Percentiles rank a stretch among this genome's conserved stretches.
Evolutionary conservation across 164 flowering plant genomes (phyloP).

Genomic region (Vitis cinerea): DNA sequence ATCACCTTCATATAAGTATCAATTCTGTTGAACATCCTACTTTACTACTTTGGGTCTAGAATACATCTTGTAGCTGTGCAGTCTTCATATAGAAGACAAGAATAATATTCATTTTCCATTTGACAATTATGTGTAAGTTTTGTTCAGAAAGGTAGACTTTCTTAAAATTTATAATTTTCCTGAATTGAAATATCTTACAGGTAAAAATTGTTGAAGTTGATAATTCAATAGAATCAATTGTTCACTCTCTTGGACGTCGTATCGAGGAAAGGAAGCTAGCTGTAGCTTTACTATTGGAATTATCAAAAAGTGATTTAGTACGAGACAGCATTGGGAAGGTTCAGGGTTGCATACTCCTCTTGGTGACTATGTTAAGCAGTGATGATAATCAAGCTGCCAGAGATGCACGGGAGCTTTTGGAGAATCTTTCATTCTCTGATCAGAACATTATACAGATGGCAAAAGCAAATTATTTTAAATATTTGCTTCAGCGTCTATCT

Average conservation of each 20-base stretch:
- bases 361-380: slow-evolving; percentile 54
- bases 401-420: slow-evolving; percentile 55
- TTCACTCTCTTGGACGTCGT: slow-evolving; percentile 55
- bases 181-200: slow-evolving; percentile 31
- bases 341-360: slow-evolving; percentile 64
- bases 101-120: not conserved
- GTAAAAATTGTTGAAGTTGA: slow-evolving; percentile 49
- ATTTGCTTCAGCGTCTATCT: slow-evolving; percentile 56
- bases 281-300: slow-evolving; percentile 55
- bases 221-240: slow-evolving; percentile 48
- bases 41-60: not conserved
- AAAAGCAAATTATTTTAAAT: slow-evolving; percentile 62
- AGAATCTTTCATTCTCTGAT: slow-evolving; percentile 58
- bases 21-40: not conserved
- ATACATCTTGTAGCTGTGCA: not conserved
- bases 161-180: not conserved
- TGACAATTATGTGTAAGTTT: not conserved
- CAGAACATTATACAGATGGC: slow-evolving; percentile 71
- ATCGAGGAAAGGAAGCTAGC: slow-evolving; percentile 57
- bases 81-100: not conserved
- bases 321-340: slow-evolving; percentile 50
- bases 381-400: slow-evolving; percentile 51
- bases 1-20: not conserved
- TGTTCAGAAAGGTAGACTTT: not conserved
- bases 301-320: slow-evolving; percentile 38